These are phyloP conservation scores for Phaseolus coccineus DNA, from an alignment of 331 rosid genomes.

Conservation along the genomic window DNA sequence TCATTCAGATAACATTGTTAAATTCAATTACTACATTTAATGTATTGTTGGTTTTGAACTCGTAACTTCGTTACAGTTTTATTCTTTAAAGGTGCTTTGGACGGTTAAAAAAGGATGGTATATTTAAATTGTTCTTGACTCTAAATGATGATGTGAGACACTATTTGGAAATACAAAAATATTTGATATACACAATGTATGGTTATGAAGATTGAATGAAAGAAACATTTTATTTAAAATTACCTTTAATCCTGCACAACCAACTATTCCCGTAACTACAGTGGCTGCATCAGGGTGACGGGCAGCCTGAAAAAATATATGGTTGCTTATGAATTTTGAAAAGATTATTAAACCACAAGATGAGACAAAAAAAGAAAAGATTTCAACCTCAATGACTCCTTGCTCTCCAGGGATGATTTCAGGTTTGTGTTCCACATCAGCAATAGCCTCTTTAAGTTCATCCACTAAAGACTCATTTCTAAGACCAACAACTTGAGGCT, in stretches of 20 bases:
- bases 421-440: constrained; percentile 76
- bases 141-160: no score
- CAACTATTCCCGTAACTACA: constrained; percentile 94
- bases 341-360: no score
- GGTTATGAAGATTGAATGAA: neutral
- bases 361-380: constrained; percentile 2
- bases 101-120: no score
- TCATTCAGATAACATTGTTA: no score
- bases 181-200: neutral
- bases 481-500: constrained; percentile 84
- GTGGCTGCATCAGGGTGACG: constrained; percentile 93
- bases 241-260: constrained; percentile 96
- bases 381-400: constrained; percentile 85
- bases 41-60: no score
- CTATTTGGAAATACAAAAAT: no score
- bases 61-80: no score
- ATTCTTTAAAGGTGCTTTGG: no score
- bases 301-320: constrained; percentile 65
- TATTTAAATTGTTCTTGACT: no score
- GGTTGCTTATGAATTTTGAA: no score
- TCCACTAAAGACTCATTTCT: constrained; percentile 77
- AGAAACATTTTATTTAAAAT: neutral
- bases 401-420: constrained; percentile 96
- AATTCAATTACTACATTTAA: no score
- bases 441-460: constrained; percentile 87